Conservation (phyloP, 164 flowering plant species). For the Chloranthus sessilifolius region DNA sequence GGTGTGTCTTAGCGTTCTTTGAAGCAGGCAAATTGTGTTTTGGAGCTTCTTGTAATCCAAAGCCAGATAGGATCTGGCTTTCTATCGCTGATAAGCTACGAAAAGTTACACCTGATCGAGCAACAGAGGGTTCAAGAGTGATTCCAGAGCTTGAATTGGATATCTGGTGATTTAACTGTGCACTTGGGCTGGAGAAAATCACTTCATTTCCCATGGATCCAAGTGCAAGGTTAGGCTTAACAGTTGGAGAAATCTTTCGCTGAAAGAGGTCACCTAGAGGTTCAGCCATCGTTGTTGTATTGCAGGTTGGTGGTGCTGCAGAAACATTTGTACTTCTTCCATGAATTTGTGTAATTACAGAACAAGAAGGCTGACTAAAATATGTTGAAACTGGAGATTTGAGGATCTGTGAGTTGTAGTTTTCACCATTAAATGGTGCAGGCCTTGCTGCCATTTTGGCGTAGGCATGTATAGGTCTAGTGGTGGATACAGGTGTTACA, state of each 20-base stretch:
- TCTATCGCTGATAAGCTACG: constrained; percentile 17
- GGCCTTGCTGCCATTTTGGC: constrained; percentile 14
- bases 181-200: constrained; percentile 25
- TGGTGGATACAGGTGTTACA: constrained; percentile 18
- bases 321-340: constrained; percentile 18
- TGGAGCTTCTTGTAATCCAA: constrained; percentile 10
- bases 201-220: constrained; percentile 30
- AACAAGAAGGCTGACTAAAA: constrained; percentile 26
- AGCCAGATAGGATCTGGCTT: constrained; percentile 20
- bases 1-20: constrained; percentile 12
- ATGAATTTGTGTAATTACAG: constrained; percentile 15
- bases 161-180: constrained; percentile 22
- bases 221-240: constrained; percentile 15
- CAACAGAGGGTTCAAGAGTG: constrained; percentile 16
- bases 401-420: constrained; percentile 22
- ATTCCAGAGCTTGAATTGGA: constrained; percentile 21
- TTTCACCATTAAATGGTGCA: constrained; percentile 11
- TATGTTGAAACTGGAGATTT: constrained; percentile 19
- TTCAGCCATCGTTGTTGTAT: constrained; percentile 10
- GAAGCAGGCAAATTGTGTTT: constrained; percentile 9
- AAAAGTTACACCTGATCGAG: constrained; percentile 20
- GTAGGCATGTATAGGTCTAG: constrained; percentile 13
- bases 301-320: constrained; percentile 19
- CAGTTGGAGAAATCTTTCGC: constrained; percentile 11
- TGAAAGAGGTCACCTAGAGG: constrained; percentile 15